Conservation (phyloP, 2,329 filamentous ascomycete species). For the Cladosporium sp. region DNA sequence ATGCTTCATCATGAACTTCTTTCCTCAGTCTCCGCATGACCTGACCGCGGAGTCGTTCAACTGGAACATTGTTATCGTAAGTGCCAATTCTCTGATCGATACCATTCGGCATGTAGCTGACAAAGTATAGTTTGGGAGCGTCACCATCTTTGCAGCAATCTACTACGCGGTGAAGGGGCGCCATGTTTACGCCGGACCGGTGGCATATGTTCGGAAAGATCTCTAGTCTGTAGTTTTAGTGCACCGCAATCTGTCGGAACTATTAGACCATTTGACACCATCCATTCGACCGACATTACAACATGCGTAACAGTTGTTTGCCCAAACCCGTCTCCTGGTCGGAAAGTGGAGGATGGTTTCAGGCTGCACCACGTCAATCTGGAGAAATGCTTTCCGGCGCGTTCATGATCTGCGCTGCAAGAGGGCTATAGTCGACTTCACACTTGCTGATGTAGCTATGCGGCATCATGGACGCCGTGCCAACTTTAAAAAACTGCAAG, state of each 20-base stretch:
- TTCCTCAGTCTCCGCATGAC: slow-evolving; percentile 43
- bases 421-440: background rate
- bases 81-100: background rate
- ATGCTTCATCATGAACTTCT: slow-evolving; percentile 39
- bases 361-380: background rate
- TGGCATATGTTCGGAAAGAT: slow-evolving; percentile 26
- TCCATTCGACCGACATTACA: background rate
- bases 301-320: background rate
- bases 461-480: background rate
- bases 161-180: slow-evolving; percentile 26
- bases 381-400: slow-evolving; percentile 5
- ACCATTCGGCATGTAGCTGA: background rate
- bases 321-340: background rate
- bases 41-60: slow-evolving; percentile 47
- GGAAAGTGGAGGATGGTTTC: background rate
- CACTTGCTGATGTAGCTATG: background rate
- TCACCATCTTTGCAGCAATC: slow-evolving; percentile 25
- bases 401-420: background rate
- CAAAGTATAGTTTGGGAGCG: slow-evolving; percentile 15
- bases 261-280: background rate
- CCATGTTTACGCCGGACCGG: slow-evolving; percentile 28
- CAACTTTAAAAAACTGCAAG: background rate
- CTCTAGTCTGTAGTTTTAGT: background rate
- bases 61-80: slow-evolving; percentile 39
- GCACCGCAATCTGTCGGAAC: background rate